phyloP scores from a whole-genome alignment of 345 rosid genomes.

The Syzygium jambos region DNA sequence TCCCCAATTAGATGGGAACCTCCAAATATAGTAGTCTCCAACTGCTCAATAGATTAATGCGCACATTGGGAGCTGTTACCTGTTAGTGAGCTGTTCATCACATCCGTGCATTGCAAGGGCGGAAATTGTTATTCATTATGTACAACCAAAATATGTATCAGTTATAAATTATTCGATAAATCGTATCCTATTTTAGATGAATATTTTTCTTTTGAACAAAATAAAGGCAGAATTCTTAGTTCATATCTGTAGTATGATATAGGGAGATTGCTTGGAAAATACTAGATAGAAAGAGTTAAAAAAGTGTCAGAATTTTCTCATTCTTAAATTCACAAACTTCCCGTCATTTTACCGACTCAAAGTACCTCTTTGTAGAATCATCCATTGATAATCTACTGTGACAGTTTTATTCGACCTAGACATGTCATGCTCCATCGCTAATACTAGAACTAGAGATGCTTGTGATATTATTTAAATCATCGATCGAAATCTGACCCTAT shows the following conservation, averaged over 20 bases:
- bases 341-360: fast-evolving
- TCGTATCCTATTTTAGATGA: not conserved
- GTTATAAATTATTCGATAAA: not conserved
- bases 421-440: not conserved
- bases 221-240: not conserved
- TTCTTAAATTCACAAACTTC: not conserved
- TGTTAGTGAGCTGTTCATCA: not conserved
- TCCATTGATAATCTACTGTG: not conserved
- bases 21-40: not conserved
- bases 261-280: not conserved
- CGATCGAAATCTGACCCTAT: not conserved
- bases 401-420: not conserved
- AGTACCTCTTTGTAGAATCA: not conserved
- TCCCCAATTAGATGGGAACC: not conserved
- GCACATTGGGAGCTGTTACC: too few relatives aligned
- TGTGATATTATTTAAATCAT: not conserved
- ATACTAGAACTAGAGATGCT: not conserved
- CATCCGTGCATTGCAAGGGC: not conserved
- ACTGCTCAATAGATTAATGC: not conserved
- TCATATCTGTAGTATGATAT: not conserved
- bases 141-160: not conserved
- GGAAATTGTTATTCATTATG: not conserved
- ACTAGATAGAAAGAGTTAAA: not conserved
- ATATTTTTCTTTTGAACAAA: not conserved
- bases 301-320: not conserved